Base-by-base conservation (phyloP, 345 rosid genomes). In the Combretum micranthum region DNA sequence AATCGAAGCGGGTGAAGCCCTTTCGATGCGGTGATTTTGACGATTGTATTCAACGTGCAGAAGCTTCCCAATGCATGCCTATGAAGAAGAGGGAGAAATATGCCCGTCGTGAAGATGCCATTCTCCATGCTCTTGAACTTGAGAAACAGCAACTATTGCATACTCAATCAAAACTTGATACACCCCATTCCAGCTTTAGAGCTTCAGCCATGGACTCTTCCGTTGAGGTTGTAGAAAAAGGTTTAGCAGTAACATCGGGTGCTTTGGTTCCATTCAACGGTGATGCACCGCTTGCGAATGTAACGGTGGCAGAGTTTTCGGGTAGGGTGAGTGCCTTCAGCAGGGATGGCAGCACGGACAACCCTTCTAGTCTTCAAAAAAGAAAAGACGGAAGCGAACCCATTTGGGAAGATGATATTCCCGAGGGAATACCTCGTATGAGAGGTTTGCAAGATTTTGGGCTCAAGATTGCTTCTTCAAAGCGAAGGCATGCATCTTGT, bases 41-140 rank as follows among this genome's bases (percentile, higher is more conserved):
- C 83, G 97, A 87, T 50, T 87, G 95, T 65, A 94, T 94, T 58
- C 89, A 81, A 62, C 84, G 84, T 75, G 97, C 91, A 42, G 99
- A 87, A 71, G 75, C 93, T 42, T 60, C 93, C 8, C 87, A 72
- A 61, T 81, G 90, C 37, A 70, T 84, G 77, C 95, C 95, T 17
- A 73, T 82, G 52, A 83, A 86, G 67, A 94, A 90, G 73, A 80
- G 97, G 64, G 99, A 94, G 83, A 94, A 94, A 72, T 94, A 94
- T 80, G 99, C 99, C 53, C 95, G 99, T 52, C 75, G 97, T 59
- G 99, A 94, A 80, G 99, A 94, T 72, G 97, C 99, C 20, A 90
- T 94, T 75, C 95, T 90, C 48, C 97, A 94, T 68, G 99, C 97
- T 14, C 96, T 94, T 66, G 99, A 94, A 69, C 95, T 94, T 37